Evolutionary conservation across 2,329 filamentous ascomycete species (phyloP).

Genomic region (Fusarium xyrophilum): DNA sequence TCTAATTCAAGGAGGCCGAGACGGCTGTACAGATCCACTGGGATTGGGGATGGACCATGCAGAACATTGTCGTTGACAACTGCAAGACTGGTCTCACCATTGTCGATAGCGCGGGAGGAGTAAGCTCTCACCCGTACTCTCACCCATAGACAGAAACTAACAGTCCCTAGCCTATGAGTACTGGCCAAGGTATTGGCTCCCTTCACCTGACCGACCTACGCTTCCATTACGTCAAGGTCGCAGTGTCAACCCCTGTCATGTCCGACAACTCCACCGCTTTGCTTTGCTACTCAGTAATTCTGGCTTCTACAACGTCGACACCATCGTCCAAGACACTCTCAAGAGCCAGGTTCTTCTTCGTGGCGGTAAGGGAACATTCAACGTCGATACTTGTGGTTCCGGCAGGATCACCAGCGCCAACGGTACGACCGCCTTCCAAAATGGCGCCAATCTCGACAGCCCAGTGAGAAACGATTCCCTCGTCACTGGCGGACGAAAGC

Average conservation of each 20-base stretch:
- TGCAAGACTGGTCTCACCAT: conserved; percentile 65
- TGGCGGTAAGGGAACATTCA: neutral
- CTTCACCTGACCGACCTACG: conserved; percentile 21
- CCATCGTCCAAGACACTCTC: neutral
- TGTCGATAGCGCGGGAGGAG: conserved; percentile 15
- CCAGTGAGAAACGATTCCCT: neutral
- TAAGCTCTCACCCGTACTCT: accelerated
- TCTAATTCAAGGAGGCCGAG: conserved; percentile 68
- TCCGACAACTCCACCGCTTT: neutral
- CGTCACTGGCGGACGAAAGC: neutral
- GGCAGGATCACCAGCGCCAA: conserved; percentile 17
- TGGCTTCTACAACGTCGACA: conserved; percentile 1
- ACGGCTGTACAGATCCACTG: conserved; percentile 73
- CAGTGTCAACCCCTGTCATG: neutral
- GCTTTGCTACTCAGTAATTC: neutral
- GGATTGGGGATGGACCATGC: conserved; percentile 80
- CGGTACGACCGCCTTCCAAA: conserved; percentile 14
- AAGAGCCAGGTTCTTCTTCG: conserved; percentile 10
- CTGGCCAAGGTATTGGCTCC: conserved; percentile 27
- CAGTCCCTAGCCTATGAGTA: neutral
- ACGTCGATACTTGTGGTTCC: conserved; percentile 17
- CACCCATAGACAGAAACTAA: accelerated
- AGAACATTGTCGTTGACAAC: conserved; percentile 66
- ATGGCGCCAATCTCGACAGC: conserved; percentile 2
- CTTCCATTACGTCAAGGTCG: neutral